phyloP scores from a whole-genome alignment of 2,329 filamentous ascomycete genomes.

The Biscogniauxia mediterranea region DNA sequence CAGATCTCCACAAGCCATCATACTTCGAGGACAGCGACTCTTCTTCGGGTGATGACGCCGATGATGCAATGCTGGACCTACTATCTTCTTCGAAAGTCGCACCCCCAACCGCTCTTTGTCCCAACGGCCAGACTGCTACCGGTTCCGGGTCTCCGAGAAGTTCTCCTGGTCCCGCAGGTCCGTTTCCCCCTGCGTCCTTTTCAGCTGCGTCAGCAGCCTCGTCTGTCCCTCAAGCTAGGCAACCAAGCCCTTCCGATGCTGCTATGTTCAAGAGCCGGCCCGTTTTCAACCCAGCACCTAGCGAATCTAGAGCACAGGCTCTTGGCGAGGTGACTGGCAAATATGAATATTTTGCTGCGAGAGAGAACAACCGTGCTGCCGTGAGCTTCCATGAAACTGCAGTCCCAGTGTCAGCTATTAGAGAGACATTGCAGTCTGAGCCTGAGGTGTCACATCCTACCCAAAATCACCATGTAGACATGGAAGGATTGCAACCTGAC shows the following conservation, averaged over 20 bases:
- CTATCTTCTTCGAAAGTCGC: neutral
- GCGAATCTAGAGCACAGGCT: conserved; percentile 27
- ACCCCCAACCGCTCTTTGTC: conserved; percentile 5
- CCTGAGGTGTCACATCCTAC: neutral
- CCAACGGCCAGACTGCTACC: neutral
- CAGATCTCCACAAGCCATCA: conserved; percentile 4
- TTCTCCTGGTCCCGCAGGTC: neutral
- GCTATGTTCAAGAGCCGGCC: conserved; percentile 33
- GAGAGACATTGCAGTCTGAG: conserved; percentile 7
- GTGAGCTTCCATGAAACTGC: conserved; percentile 9
- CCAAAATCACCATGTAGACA: neutral
- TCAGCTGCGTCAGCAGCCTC: neutral
- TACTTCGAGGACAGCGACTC: conserved; percentile 14
- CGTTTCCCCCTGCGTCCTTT: conserved; percentile 7
- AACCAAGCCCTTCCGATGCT: conserved; percentile 32
- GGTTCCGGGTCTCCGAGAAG: neutral
- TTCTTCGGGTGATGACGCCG: conserved; percentile 8
- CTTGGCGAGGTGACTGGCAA: conserved; percentile 39
- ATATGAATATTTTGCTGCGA: conserved; percentile 39
- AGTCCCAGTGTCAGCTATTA: conserved; percentile 13
- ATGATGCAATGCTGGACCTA: conserved; percentile 4
- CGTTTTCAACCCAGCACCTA: conserved; percentile 25
- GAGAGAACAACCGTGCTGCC: conserved; percentile 36
- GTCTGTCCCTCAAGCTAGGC: conserved; percentile 8
- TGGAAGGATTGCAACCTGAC: neutral